These are phyloP conservation scores for Mycocentrospora acerina DNA, from an alignment of 2,329 filamentous ascomycete genomes.

Conservation along the genomic window DNA sequence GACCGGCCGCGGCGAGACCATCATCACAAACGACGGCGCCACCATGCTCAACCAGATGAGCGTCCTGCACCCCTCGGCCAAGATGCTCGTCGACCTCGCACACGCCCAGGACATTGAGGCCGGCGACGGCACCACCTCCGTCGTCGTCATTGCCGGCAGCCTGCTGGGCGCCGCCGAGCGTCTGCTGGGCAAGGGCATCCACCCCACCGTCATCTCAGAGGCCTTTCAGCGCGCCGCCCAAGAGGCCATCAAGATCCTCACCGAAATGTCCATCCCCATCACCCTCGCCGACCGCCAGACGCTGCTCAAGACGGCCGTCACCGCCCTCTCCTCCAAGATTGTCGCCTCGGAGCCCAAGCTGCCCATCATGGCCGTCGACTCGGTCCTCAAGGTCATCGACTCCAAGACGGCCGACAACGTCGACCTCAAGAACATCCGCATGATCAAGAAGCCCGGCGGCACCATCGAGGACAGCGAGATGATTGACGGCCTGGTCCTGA, in stretches of 20 bases:
- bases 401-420: conserved; percentile 95
- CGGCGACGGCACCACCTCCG: conserved; percentile 96
- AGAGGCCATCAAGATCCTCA: conserved; percentile 83
- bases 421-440: conserved; percentile 92
- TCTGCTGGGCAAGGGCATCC: conserved; percentile 84
- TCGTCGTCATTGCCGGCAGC: conserved; percentile 96
- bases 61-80: conserved; percentile 98
- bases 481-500: conserved; percentile 89
- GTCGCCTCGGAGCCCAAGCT: conserved; percentile 96
- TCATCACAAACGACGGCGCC: conserved; percentile 99
- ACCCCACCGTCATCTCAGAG: conserved; percentile 97
- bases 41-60: conserved; percentile 99
- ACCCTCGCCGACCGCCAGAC: conserved; percentile 83
- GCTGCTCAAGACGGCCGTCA: conserved; percentile 93
- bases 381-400: conserved; percentile 94
- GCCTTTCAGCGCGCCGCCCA: conserved; percentile 93
- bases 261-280: conserved; percentile 95
- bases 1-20: conserved; percentile 92
- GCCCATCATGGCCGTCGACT: conserved; percentile 97
- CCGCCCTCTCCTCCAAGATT: conserved; percentile 96
- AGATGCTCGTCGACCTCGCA: conserved; percentile 97
- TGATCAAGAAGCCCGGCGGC: conserved; percentile 95
- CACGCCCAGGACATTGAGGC: conserved; percentile 98
- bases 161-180: conserved; percentile 90
- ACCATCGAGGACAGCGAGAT: conserved; percentile 99